Conservation (phyloP, 2,329 filamentous ascomycete species). For the Neodidymelliopsis sp. region DNA sequence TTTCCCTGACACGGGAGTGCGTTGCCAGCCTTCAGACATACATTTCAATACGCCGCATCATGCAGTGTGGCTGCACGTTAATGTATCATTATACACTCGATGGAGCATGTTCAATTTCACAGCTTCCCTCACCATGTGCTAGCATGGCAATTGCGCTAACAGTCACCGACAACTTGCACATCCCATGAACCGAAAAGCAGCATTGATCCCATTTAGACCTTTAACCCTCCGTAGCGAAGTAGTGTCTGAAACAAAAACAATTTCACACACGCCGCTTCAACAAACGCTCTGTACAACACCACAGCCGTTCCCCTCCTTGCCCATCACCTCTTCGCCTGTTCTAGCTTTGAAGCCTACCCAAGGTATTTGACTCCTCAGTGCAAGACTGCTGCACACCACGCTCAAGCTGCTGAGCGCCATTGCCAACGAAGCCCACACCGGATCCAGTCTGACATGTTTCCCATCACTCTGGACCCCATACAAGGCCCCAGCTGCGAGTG, state of each 20-base stretch:
- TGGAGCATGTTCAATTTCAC: too few relatives aligned
- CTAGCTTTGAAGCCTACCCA: constrained; percentile 53
- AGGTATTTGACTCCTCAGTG: constrained; percentile 63
- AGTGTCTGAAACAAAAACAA: too few relatives aligned
- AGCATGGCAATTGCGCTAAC: too few relatives aligned
- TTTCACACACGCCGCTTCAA: background rate
- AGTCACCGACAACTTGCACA: background rate
- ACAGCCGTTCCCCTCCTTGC: background rate
- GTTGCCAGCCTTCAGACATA: background rate
- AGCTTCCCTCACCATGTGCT: too few relatives aligned
- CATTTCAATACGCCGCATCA: constrained; percentile 2
- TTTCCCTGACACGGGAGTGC: background rate
- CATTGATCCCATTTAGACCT: too few relatives aligned
- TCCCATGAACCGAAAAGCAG: too few relatives aligned
- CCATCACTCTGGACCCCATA: constrained; percentile 59
- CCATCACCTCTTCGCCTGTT: constrained; percentile 9
- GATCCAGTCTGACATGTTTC: constrained; percentile 70
- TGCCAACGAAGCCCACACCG: constrained; percentile 86
- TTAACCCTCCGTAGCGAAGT: too few relatives aligned
- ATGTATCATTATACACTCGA: constrained; percentile 1
- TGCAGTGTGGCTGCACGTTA: constrained; percentile 5
- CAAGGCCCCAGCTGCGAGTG: constrained; percentile 80
- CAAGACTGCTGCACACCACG: constrained; percentile 82
- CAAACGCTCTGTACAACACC: constrained; percentile 3
- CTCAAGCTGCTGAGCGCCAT: constrained; percentile 94